A percentile compares a stretch with the other conserved stretches of the same genome.
Conservation (phyloP, 106 monocot genomes). For the Ottelia alismoides region DNA sequence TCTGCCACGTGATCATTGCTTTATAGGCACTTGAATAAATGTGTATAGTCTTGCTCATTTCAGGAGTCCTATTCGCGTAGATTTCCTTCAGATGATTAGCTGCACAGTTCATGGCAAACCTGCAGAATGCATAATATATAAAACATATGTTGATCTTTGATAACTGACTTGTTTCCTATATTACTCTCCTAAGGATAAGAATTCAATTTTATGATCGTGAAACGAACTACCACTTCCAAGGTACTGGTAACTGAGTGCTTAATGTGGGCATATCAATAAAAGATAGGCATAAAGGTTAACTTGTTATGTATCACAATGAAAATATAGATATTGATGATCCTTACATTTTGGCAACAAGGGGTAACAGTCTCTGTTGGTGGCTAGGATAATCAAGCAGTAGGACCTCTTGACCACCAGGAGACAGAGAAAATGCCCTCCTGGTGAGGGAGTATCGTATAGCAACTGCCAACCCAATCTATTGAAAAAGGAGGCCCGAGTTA, state of each 20-base stretch:
- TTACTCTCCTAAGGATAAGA: neutral
- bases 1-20: slow-evolving; percentile 77
- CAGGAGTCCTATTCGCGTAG: slow-evolving; percentile 65
- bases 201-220: neutral
- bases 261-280: too few relatives aligned
- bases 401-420: slow-evolving; percentile 49
- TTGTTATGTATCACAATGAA: neutral
- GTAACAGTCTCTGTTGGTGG: slow-evolving; percentile 82
- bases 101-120: slow-evolving; percentile 78
- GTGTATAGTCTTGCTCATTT: slow-evolving; percentile 54
- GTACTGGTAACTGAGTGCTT: neutral
- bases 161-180: neutral
- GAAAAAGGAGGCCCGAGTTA: slow-evolving; percentile 1
- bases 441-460: slow-evolving; percentile 77
- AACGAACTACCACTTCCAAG: neutral
- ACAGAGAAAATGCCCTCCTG: slow-evolving; percentile 69
- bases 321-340: neutral
- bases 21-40: slow-evolving; percentile 91
- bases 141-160: neutral
- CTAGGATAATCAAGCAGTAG: slow-evolving; percentile 90
- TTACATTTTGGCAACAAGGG: slow-evolving; percentile 89
- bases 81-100: slow-evolving; percentile 51
- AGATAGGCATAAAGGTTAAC: neutral
- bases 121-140: slow-evolving; percentile 23
- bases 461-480: slow-evolving; percentile 74